Conservation (phyloP, 305 asterid genomes). For the Solanum hybrid region DNA sequence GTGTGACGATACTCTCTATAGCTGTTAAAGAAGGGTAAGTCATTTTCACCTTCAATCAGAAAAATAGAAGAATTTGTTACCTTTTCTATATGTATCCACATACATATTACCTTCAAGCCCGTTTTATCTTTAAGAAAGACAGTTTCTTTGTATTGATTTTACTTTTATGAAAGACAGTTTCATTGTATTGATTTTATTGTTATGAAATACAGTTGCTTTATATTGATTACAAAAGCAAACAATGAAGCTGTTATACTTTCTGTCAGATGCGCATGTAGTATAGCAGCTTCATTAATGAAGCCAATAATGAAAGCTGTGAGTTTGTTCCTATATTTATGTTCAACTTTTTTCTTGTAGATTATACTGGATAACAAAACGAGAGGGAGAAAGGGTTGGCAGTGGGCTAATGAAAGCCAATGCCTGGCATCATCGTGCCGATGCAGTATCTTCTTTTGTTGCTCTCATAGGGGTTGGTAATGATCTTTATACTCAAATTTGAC, state of each 20-base stretch:
- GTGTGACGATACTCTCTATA: constrained; percentile 67
- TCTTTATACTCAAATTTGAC: constrained; percentile 14
- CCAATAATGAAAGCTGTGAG: not conserved
- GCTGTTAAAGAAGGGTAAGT: constrained; percentile 91
- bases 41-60: constrained; percentile 3
- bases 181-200: not conserved
- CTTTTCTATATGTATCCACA: not conserved
- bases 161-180: not conserved
- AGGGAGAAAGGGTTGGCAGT: constrained; percentile 84
- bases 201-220: not conserved
- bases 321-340: not conserved
- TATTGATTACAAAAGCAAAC: not conserved
- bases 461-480: constrained; percentile 97
- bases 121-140: not conserved
- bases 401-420: constrained; percentile 99
- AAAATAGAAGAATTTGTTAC: not conserved
- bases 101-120: not conserved
- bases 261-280: not conserved
- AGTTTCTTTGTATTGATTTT: not conserved
- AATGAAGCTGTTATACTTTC: not conserved
- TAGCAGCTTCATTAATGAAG: not conserved
- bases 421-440: constrained; percentile 99
- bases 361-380: constrained; percentile 83
- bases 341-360: constrained; percentile 30
- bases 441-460: constrained; percentile 89